These are phyloP conservation scores for Dendrothele bispora DNA, from an alignment of 768 basidiomycete genomes.

Conservation along the genomic window DNA sequence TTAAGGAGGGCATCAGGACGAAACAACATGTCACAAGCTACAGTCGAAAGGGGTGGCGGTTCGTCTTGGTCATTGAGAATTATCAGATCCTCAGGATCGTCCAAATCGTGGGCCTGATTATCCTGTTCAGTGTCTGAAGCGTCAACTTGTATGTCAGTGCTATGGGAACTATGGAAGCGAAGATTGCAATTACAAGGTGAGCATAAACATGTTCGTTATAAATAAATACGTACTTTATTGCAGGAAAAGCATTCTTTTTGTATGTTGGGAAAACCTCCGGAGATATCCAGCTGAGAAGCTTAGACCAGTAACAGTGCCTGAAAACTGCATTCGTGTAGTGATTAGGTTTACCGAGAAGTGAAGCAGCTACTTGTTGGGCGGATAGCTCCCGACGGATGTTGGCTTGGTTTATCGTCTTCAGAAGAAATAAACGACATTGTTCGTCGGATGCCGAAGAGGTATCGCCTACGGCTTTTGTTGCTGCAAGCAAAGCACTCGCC, in stretches of 20 bases:
- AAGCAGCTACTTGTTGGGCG: background rate
- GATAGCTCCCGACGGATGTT: background rate
- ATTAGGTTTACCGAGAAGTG: background rate
- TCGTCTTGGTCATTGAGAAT: no score
- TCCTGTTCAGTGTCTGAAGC: no score
- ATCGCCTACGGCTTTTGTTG: background rate
- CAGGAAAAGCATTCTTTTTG: no score
- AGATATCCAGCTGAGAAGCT: background rate
- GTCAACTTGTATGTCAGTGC: no score
- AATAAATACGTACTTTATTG: no score
- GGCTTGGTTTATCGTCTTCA: background rate
- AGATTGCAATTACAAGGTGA: no score
- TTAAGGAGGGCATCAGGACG: background rate
- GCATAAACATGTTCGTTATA: no score
- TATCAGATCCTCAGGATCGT: background rate
- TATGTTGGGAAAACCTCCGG: conserved; percentile 27
- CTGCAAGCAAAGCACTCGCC: background rate
- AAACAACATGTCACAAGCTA: background rate
- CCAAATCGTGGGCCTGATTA: background rate
- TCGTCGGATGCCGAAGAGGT: background rate
- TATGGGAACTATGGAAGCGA: no score
- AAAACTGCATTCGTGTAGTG: background rate
- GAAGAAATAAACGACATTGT: background rate
- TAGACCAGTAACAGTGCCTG: background rate
- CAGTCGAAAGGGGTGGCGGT: no score